Evolutionary conservation across 1,139 yeast species (phyloP), one percentile per base, ranked within the genome.

Genomic region (Geotrichum phurueaensis): DNA sequence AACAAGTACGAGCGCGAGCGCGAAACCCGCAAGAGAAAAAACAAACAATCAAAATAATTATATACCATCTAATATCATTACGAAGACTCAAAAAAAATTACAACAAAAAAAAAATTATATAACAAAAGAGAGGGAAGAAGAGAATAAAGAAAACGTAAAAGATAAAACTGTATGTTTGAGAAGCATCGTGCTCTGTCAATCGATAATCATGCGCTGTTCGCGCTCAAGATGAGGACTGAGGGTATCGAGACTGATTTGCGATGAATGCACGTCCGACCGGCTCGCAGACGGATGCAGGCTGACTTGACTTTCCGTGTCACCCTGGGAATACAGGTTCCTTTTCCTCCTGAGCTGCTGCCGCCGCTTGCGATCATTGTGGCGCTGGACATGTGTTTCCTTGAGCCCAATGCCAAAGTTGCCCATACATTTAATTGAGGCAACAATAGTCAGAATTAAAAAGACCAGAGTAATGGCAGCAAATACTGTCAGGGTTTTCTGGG

Each of bases 1-100:
- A 92, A 94, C 72, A 86, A 86, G 68, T 92, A 91, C 73, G 97
- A 90, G 71, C 81, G 91, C 65, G 98, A 91, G 71, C 87, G 84
- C 80, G 85, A 82, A 73, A 78, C 80, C 65, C 81, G 91, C 69
- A 84, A 84, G 73, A 75, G 78, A 39, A 79, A 79, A 73, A 74
- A 66, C 69, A 66, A 67, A 53, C 25, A 53, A 48, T 51, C 27
- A 15, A 36, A 36, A 36, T 36, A 36, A 36, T 5, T 36, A 36
- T 36, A 36, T 36, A 36, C 18, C 43, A 36, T 36, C 10, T 36
- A 36, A 36, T 36, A 36, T 36, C 43, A 36, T 36, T n/a, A n/a
- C 43, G 18, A 36, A 36, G 43, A 36, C 15, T 15, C 15, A 20
- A 48, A 29, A n/a, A 51, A 31, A 20, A 15, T n/a, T 51, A 20